phyloP scores from a whole-genome alignment of 345 rosid species.

The Dipteronia dyeriana region DNA sequence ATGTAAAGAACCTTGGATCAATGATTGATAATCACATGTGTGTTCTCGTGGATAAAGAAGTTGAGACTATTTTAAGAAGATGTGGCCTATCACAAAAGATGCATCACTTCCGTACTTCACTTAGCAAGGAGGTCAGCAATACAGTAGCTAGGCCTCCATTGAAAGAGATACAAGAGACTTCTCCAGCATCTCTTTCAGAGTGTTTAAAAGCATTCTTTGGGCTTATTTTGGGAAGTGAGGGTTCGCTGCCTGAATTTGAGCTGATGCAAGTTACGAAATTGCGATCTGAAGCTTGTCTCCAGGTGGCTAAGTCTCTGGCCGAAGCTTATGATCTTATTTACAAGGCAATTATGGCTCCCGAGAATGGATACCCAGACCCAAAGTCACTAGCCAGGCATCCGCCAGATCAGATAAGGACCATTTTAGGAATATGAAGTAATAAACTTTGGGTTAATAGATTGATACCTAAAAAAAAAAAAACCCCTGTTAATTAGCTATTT shows the following conservation, averaged over 20 bases:
- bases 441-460: not conserved
- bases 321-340: slow-evolving; percentile 82
- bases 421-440: slow-evolving; percentile 69
- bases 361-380: slow-evolving; percentile 75
- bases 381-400: slow-evolving; percentile 91
- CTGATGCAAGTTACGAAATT: slow-evolving; percentile 90
- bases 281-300: slow-evolving; percentile 74
- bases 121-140: slow-evolving; percentile 28
- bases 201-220: slow-evolving; percentile 86
- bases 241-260: slow-evolving; percentile 88
- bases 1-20: slow-evolving; percentile 61
- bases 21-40: slow-evolving; percentile 73
- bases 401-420: slow-evolving; percentile 91
- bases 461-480: not conserved
- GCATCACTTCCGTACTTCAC: slow-evolving; percentile 52
- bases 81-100: slow-evolving; percentile 71
- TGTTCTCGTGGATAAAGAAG: slow-evolving; percentile 83
- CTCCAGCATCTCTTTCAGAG: slow-evolving; percentile 63
- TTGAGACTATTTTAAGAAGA: slow-evolving; percentile 67
- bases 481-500: not conserved
- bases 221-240: slow-evolving; percentile 80
- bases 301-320: slow-evolving; percentile 73
- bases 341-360: slow-evolving; percentile 66
- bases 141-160: slow-evolving; percentile 29
- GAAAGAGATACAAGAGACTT: slow-evolving; percentile 66